Base-by-base conservation (phyloP, 805 yeast genomes). In the Wickerhamiella qilinensis region DNA sequence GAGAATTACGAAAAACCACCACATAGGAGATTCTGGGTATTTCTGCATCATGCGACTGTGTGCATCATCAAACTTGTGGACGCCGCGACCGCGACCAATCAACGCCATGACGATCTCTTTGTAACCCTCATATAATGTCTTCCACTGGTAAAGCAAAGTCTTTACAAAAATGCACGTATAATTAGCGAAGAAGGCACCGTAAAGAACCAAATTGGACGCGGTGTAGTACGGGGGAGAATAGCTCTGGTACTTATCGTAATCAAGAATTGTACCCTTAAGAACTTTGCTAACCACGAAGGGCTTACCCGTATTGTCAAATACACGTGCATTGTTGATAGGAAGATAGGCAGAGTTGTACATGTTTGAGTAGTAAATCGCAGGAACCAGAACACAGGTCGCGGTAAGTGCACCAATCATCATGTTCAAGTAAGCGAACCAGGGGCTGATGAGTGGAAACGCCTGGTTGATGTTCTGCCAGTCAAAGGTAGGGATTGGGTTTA, bases 171-270 rank as follows among this genome's bases (percentile, higher is more conserved):
- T 67, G 49, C 67, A 67, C 3, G 76, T 72, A 46, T 70, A 70
- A 35, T 67, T 50, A 27, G 67, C 65, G 49, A 69, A 71, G 46
- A 58, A 61, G 2, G 75, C 49, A 50, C 77, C 76, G 46, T 70
- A 68, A 11, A 59, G 44, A 4, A 70, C 70, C 44, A 71, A 56
- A 49, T 65, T 65, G 1, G 73, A 77, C 3, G 77, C 77, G 25
- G 69, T 51, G 50, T 68, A 71, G 49, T 67, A 73, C 5, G 78
- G 77, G 6, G 76, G 77, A 1, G 77, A 73, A 44, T 69, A 64
- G 27, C 57, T 41, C 38, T 59, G 52, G 52, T 72, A 73, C 46
- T 63, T 67, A 2, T 43, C 50, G 34, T 57, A 50, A 44, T 70
- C 73, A 38, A 71, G 62, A 22, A 46, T 46, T 36, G 59, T 59